These are phyloP conservation scores for Pseudopyrenochaeta lycopersici DNA, from an alignment of 2,329 filamentous ascomycete genomes.

Conservation along the genomic window DNA sequence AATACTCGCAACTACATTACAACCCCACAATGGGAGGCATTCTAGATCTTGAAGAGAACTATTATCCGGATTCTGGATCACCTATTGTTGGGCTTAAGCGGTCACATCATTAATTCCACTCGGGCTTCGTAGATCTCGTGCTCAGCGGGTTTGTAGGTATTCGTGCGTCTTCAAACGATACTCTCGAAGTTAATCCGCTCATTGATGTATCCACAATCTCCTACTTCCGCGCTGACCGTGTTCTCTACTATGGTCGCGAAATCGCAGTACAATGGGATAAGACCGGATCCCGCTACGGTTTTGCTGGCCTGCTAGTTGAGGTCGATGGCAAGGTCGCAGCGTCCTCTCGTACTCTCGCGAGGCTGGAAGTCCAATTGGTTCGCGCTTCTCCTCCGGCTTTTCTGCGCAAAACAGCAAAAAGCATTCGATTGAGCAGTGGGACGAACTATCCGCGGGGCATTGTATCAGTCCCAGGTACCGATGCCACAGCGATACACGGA, in stretches of 20 bases:
- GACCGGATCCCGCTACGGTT: constrained; percentile 43
- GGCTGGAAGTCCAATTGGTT: constrained; percentile 33
- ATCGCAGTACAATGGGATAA: constrained; percentile 55
- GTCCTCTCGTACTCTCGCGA: constrained; percentile 33
- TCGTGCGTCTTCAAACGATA: constrained; percentile 49
- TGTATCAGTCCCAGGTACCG: constrained; percentile 35
- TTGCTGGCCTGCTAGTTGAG: constrained; percentile 45
- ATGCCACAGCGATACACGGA: constrained; percentile 41
- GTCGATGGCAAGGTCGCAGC: constrained; percentile 47
- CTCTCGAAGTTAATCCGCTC: constrained; percentile 53
- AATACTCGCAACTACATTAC: constrained; percentile 54
- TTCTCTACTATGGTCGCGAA: constrained; percentile 54
- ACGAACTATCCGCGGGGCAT: constrained; percentile 43
- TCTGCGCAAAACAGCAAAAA: constrained; percentile 46
- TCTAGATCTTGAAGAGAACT: constrained; percentile 55
- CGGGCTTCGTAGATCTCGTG: constrained; percentile 54
- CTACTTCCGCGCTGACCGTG: constrained; percentile 54
- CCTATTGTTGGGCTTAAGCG: constrained; percentile 55
- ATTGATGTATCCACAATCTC: constrained; percentile 40
- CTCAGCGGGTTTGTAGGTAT: constrained; percentile 55
- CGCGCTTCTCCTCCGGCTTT: constrained; percentile 34
- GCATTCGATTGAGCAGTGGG: constrained; percentile 43
- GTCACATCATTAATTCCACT: constrained; percentile 58
- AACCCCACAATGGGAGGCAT: constrained; percentile 39
- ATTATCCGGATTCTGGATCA: constrained; percentile 53